Conservation (phyloP, 2,329 filamentous ascomycete species). For the Paecilomyces variotii region DNA sequence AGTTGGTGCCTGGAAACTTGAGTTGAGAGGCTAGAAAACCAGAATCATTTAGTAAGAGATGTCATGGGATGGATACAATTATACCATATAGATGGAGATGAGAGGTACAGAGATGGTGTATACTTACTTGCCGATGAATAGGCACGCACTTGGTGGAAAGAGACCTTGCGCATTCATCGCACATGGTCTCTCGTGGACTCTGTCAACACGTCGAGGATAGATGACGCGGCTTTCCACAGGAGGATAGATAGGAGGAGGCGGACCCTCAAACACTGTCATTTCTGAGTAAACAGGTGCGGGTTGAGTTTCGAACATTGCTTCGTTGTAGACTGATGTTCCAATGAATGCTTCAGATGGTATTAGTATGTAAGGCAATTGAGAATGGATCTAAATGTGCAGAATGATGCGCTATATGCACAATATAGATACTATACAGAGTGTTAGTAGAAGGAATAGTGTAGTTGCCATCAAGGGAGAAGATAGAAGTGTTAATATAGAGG, state of each 20-base stretch:
- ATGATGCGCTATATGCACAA: background rate
- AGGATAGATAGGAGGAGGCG: background rate
- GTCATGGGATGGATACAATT: background rate
- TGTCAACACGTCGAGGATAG: slow-evolving; percentile 17
- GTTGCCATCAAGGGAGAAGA: no score
- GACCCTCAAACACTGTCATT: background rate
- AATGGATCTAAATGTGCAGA: background rate
- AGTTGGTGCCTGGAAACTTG: slow-evolving; percentile 19
- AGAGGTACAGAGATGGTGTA: background rate
- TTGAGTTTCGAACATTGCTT: background rate
- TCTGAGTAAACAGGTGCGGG: background rate
- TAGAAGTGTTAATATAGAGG: background rate
- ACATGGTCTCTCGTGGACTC: slow-evolving; percentile 17
- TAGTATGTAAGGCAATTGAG: background rate
- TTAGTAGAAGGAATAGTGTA: no score
- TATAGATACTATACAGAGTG: background rate
- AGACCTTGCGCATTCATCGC: slow-evolving; percentile 29
- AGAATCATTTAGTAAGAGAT: slow-evolving; percentile 5
- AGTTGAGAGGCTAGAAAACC: slow-evolving; percentile 18
- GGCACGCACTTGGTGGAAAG: slow-evolving; percentile 26
- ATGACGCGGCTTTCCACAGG: background rate
- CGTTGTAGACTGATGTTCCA: background rate
- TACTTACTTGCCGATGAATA: slow-evolving; percentile 34
- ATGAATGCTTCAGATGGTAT: background rate
- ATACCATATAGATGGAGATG: background rate